phyloP scores from a whole-genome alignment of 2,329 filamentous ascomycete genomes.

The Hypoxylon sp. region DNA sequence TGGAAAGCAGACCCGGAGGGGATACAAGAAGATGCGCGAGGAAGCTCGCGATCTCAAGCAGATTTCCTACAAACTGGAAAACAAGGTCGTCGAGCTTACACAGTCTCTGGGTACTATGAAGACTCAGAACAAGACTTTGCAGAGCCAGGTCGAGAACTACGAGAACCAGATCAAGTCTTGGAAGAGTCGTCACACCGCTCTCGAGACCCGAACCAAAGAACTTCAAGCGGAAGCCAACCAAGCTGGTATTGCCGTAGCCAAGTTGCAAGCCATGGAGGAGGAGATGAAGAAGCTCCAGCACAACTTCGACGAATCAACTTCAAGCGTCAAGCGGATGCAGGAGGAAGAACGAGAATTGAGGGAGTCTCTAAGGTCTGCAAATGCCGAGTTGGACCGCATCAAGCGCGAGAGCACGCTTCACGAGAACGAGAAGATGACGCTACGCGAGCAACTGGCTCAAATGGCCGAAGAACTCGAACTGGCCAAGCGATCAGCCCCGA shows the following conservation, averaged over 20 bases:
- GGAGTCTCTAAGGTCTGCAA: conserved; percentile 85
- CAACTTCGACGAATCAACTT: conserved; percentile 90
- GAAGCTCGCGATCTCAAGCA: conserved; percentile 99
- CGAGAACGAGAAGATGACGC: conserved; percentile 86
- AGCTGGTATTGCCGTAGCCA: conserved; percentile 93
- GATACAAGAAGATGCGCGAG: conserved; percentile 92
- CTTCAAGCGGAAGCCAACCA: conserved; percentile 97
- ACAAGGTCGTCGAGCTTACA: conserved; percentile 99
- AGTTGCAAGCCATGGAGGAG: conserved; percentile 90
- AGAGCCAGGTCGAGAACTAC: conserved; percentile 93
- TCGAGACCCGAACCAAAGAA: conserved; percentile 93
- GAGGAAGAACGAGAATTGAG: conserved; percentile 91
- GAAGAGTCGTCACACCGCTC: conserved; percentile 90
- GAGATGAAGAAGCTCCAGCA: conserved; percentile 94
- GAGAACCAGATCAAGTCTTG: conserved; percentile 96
- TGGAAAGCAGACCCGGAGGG: conserved; percentile 82
- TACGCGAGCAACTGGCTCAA: conserved; percentile 90
- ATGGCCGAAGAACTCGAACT: conserved; percentile 93
- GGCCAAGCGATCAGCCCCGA: conserved; percentile 82
- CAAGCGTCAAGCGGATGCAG: conserved; percentile 93
- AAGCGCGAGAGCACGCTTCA: conserved; percentile 81
- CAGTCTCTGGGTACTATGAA: conserved; percentile 94
- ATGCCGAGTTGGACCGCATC: conserved; percentile 83
- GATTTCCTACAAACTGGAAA: conserved; percentile 99
- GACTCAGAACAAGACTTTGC: conserved; percentile 91